A percentile compares a stretch with the other conserved stretches of the same genome.
Evolutionary conservation across 23 red algal species (phyloP).

Genomic region (Gracilariopsis chorda): DNA sequence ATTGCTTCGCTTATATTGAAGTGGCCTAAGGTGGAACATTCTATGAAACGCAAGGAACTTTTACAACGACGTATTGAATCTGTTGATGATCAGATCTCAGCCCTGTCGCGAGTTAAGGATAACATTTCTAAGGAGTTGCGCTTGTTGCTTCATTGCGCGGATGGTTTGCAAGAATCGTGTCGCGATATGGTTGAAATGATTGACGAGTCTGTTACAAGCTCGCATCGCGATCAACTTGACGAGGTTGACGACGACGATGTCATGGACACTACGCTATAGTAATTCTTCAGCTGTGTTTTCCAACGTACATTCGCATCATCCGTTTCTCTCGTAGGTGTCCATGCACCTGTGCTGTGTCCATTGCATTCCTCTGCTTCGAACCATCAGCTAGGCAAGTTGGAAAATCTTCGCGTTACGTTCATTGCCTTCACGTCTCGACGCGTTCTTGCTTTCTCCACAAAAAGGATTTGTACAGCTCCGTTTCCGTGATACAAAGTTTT

Average conservation of each 20-base stretch:
- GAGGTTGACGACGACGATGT: not conserved
- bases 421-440: too few species aligned
- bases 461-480: too few species aligned
- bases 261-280: too few species aligned
- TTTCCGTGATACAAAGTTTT: too few species aligned
- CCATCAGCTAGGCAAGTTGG: too few species aligned
- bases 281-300: too few species aligned
- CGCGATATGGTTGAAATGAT: not conserved
- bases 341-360: too few species aligned
- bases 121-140: not conserved
- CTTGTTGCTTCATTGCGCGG: not conserved
- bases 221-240: not conserved
- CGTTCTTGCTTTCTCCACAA: too few species aligned
- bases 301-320: too few species aligned
- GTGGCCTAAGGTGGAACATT: not conserved
- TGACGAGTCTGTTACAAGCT: not conserved
- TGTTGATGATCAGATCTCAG: not conserved
- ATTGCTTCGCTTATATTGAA: not conserved
- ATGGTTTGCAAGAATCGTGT: not conserved
- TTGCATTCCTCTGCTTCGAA: too few species aligned
- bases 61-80: not conserved
- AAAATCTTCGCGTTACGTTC: too few species aligned
- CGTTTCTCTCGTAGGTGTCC: too few species aligned
- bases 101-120: not conserved
- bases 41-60: not conserved